Evolutionary conservation across 2,329 filamentous ascomycete species (phyloP), one percentile per base, ranked within the genome.

Genomic region (Hirsutella thompsonii): DNA sequence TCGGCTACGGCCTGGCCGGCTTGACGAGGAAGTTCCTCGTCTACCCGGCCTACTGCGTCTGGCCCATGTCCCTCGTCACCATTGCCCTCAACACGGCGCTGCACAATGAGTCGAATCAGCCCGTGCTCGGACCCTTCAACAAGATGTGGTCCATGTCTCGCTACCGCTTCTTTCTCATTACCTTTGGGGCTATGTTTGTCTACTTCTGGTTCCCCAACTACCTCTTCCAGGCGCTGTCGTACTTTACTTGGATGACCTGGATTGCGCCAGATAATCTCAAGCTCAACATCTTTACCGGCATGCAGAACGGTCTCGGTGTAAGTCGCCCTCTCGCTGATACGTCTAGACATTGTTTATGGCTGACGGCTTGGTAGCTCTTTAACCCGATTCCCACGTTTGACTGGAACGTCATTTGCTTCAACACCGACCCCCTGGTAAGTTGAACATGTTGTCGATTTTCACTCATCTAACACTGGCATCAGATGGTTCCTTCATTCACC

Each of bases 161-260:
- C 3, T 62, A 67, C 39, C 61, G 55, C 14, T 70, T 73, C 50
- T 74, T 75, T 50, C 47, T 60, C 23, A 44, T 62, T 19, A 52
- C 62, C 1, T 69, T 68, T 32, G 48, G 46, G 1, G 59, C 54
- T 44, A 72, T 73, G 64, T 74, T 73, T 41, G 47, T 68, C 4
- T 76, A 67, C 50, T 74, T 71, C 46, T 74, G 68, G 67, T 61
- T 76, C 37, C 72, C 71, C 1, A 63, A 67, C 44, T 72, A 66
- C 45, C 50, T 76, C 36, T 74, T 73, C 48, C 55, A 55, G 13
- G 67, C 62, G 3, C 50, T 74, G 10, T 61, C 59, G 34, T 54
- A 58, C 43, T 74, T 76, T 51, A 67, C 60, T 47, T 76, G 70
- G 68, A 64, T 72, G 48, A 64, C 63, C 0, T 76, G 70, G 70